Percentiles rank a stretch among this genome's conserved stretches.
Conservation (phyloP, 192 early-diverging fungal genomes). For the Podila minutissima region DNA sequence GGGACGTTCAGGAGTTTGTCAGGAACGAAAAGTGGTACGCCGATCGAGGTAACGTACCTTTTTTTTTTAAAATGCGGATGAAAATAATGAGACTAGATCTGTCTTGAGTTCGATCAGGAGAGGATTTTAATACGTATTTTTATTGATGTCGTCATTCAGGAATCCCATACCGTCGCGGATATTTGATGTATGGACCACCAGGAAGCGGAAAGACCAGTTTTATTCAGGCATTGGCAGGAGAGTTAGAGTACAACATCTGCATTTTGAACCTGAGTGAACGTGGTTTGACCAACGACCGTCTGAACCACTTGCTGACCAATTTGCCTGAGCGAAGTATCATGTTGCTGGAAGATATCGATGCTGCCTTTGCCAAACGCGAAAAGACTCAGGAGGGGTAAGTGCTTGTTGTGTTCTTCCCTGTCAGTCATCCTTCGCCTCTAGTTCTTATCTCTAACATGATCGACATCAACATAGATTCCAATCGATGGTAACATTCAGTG, state of each 20-base stretch:
- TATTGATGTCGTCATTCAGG: constrained; percentile 47
- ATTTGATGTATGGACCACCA: constrained; percentile 88
- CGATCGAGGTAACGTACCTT: constrained; percentile 64
- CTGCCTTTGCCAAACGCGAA: constrained; percentile 79
- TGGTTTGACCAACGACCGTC: constrained; percentile 84
- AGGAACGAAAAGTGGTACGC: constrained; percentile 85
- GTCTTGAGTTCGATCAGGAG: neutral
- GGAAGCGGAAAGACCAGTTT: constrained; percentile 94
- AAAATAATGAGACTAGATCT: neutral
- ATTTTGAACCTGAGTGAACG: constrained; percentile 86
- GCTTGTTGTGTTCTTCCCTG: no score
- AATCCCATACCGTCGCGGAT: constrained; percentile 92
- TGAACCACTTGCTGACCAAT: constrained; percentile 83
- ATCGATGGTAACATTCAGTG: constrained; percentile 88
- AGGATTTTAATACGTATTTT: neutral
- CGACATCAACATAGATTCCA: constrained; percentile 54
- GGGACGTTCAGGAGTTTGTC: constrained; percentile 80
- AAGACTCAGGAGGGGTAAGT: constrained; percentile 74
- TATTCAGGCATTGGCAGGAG: constrained; percentile 89
- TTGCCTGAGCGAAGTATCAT: constrained; percentile 83
- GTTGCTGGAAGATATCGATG: constrained; percentile 86
- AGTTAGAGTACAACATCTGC: constrained; percentile 90
- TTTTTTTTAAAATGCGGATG: neutral
- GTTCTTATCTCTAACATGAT: neutral
- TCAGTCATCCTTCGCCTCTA: neutral